Evolutionary conservation across 495 filamentous ascomycete genomes (phyloP), one percentile per base, ranked within the genome.

Genomic region (Penicillium paxilli): DNA sequence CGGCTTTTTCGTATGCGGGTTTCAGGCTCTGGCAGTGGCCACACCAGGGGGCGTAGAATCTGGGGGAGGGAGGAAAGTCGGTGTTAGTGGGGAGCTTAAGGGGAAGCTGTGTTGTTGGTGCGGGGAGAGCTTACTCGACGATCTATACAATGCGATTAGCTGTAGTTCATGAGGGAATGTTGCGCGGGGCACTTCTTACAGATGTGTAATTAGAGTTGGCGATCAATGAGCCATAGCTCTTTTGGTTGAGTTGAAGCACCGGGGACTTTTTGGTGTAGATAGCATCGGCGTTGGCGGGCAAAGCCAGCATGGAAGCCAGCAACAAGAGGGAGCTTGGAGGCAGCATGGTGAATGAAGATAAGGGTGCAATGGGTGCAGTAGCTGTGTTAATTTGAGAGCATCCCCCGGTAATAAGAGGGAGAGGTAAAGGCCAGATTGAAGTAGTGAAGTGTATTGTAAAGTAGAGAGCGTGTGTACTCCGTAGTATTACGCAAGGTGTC

Each of bases 11-110:
- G 73, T 91, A 99, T 48, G 91, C 89, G 0, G 94, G 94, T 71
- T 96, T 91, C 57, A 99, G 86, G 71, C 87, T 96, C 68, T 96
- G 78, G 74, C 94, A 98, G 68, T 98, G 95, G 20, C 94, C 94
- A 60, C 94, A 97, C 95, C 89, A 96, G 30, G 90, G 91, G 7
- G 90, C 90, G 63, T 96, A 97, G 78, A 96, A 97, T 72, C 92
- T 92, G 68, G 14, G 6, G 35, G 35, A 19, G 2, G n/a, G 30
- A 76, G 69, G 20, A 38, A 42, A n/a, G 41, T 35, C 17, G 33
- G 38, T 20, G 46, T 64, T 53, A 20, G 54, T 14, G 32, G 45
- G 32, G 19, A 51, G n/a, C 23, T 44, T 26, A 16, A 35, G 25
- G 37, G 33, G 12, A 33, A 49, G 26, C 37, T 41, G 38, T 12